phyloP scores from a whole-genome alignment of 176 grass and related monocot genomes.

The Paspalum notatum region DNA sequence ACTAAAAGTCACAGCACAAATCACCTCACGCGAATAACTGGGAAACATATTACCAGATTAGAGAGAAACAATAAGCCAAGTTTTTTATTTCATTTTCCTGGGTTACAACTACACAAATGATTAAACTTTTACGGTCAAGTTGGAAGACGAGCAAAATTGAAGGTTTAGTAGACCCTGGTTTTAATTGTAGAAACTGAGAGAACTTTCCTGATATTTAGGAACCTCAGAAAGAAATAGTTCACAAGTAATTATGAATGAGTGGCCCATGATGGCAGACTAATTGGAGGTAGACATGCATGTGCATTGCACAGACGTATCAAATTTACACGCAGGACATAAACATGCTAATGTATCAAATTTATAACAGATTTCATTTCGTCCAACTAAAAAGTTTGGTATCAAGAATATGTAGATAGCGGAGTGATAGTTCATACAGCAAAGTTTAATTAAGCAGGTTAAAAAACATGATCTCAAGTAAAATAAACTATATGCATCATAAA shows the following conservation, averaged over 20 bases:
- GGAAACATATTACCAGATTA: constrained; percentile 14
- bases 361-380: no score
- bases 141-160: not conserved
- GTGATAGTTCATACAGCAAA: constrained; percentile 3
- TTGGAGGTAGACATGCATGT: not conserved
- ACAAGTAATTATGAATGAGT: not conserved
- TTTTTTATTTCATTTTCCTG: no score
- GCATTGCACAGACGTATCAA: not conserved
- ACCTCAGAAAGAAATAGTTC: not conserved
- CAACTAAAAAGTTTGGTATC: not conserved
- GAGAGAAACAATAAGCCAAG: not conserved
- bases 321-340: not conserved
- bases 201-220: not conserved
- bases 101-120: not conserved
- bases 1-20: not conserved
- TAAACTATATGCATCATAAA: not conserved
- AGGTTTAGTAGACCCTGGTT: not conserved
- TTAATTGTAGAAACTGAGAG: not conserved
- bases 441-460: constrained; percentile 15
- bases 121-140: not conserved
- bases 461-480: constrained; percentile 12
- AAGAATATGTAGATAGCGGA: constrained; percentile 5
- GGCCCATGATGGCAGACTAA: not conserved
- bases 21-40: not conserved
- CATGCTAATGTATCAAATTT: not conserved